Percentiles rank a stretch among this genome's conserved stretches.
phyloP scores from a whole-genome alignment of 192 early-diverging fungal species.

The Umbelopsis sp. region DNA sequence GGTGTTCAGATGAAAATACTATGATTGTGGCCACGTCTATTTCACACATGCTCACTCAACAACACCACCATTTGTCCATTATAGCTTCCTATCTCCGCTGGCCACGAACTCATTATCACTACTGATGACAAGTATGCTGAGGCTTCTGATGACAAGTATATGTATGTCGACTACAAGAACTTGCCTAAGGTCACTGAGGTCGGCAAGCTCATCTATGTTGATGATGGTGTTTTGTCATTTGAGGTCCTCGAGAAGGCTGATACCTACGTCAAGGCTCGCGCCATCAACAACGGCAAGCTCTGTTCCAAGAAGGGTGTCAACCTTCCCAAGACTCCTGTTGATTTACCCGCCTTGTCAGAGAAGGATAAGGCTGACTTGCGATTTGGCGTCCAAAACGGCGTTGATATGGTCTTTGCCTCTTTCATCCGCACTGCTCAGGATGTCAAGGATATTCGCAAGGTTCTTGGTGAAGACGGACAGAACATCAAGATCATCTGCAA shows the following conservation, averaged over 20 bases:
- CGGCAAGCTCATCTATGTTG: slow-evolving; percentile 79
- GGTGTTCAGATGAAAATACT: not conserved
- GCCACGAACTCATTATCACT: slow-evolving; percentile 70
- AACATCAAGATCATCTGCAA: slow-evolving; percentile 94
- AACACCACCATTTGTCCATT: not conserved
- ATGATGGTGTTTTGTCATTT: slow-evolving; percentile 94
- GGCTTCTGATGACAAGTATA: slow-evolving; percentile 50
- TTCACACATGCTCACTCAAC: not conserved
- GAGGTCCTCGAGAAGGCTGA: slow-evolving; percentile 73
- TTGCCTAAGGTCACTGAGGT: slow-evolving; percentile 66
- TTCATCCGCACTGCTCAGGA: slow-evolving; percentile 91
- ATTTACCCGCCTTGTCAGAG: slow-evolving; percentile 86
- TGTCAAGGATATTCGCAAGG: slow-evolving; percentile 83
- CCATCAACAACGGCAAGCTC: slow-evolving; percentile 78
- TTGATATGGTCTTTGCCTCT: slow-evolving; percentile 93
- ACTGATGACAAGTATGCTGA: slow-evolving; percentile 62
- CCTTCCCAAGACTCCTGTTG: slow-evolving; percentile 80
- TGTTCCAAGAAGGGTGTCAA: slow-evolving; percentile 93
- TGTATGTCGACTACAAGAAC: slow-evolving; percentile 80
- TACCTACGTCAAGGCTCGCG: slow-evolving; percentile 57
- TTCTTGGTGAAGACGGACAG: slow-evolving; percentile 74
- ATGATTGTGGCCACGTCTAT: not conserved
- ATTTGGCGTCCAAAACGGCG: slow-evolving; percentile 87
- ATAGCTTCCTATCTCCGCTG: slow-evolving; percentile 58
- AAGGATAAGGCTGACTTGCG: slow-evolving; percentile 86